Base-by-base conservation (phyloP, 768 basidiomycete genomes). In the Amanita rimosa region DNA sequence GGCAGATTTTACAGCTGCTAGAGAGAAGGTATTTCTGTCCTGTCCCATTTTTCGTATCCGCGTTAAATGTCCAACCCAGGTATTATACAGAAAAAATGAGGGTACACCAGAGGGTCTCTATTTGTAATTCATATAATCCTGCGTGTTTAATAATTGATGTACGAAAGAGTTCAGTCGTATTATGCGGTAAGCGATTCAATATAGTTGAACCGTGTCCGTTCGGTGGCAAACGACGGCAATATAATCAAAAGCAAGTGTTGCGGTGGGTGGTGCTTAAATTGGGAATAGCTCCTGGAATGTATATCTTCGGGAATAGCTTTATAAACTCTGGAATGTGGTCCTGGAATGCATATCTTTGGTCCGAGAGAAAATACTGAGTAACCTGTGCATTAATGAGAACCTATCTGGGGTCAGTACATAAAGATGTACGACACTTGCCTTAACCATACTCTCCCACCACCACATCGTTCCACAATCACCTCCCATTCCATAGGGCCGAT, bases 41-140 rank as follows among this genome's bases (percentile, higher is more conserved):
- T 33, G 8, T 21, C 26, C 19, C 34, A 33, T 29, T 11, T 6
- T 51, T 9, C 40, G 5, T 49, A 36, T 44, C 39, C 40, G 22
- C 41, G 37, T 42, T 51, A 24, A n/a, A 46, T 36, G 43, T 51
- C 31, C 55, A 26, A 16, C 10, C 55, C 53, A 87, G 83, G 81
- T 91, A 11, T 62, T 99, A 41, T 95, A 97, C 69, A 78, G 88
- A 67, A 99, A 99, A 83, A 94, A 94, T 65, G 96, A 98, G 70
- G 92, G 89, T 55, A 92, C 90, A 24, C 89, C 90, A 1, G 90
- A 92, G 60, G 89, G 89, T 44, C 72, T 91, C 49, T 91, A 91
- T 62, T 67, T 91, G 70, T 90, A 79, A 60, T 58, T 48, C 49
- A 51, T 36, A 26, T 43, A 29, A 53, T 50, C 37, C 41, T 55